Evolutionary conservation across 2,329 filamentous ascomycete genomes (phyloP), one percentile per base, ranked within the genome.

Genomic region (Mycosphaerella sp.): DNA sequence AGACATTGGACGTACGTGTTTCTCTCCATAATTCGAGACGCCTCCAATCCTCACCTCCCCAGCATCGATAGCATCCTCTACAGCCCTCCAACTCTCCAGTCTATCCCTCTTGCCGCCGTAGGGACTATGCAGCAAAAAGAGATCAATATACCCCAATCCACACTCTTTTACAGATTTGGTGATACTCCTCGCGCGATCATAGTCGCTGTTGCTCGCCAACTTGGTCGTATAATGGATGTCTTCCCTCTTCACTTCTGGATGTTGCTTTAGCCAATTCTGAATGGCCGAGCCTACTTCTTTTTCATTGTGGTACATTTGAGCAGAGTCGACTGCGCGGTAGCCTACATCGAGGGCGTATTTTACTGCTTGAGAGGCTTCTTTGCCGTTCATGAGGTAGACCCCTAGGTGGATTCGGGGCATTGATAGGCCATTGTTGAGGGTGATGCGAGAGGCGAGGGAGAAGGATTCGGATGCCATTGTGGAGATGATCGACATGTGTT

Each of bases 151-250:
- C 0, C 81, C 85, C 27, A 90, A 70, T 0, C 81, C 84, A 18
- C 80, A 82, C 50, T 78, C 77, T 41, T 80, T 75, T 3, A 89
- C 74, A 27, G 80, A 85, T 64, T 79, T 66, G 55, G 75, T 79
- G 57, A 93, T 87, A 0, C 84, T 82, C 44, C 83, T 78, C 18
- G 86, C 86, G 3, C 73, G 71, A n/a, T 85, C 78, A 66, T 90
- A 91, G 4, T 77, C 77, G 1, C 75, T 75, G 64, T 83, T 87
- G 52, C 76, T 81, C 1, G 81, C 81, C 12, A 93, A 76, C 71
- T 93, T 94, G 32, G 84, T 85, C 0, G 87, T 93, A 67, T 87
- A 90, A 68, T 87, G 87, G 47, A 93, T 73, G 62, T 90, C 82
- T 50, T 83, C 78, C 4, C 87, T 78, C 56, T 74, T 77, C 25